Percentiles rank a stretch among this genome's conserved stretches.
These are phyloP conservation scores for Rugonectria rugulosa DNA, from an alignment of 2,329 filamentous ascomycete genomes.

Conservation along the genomic window DNA sequence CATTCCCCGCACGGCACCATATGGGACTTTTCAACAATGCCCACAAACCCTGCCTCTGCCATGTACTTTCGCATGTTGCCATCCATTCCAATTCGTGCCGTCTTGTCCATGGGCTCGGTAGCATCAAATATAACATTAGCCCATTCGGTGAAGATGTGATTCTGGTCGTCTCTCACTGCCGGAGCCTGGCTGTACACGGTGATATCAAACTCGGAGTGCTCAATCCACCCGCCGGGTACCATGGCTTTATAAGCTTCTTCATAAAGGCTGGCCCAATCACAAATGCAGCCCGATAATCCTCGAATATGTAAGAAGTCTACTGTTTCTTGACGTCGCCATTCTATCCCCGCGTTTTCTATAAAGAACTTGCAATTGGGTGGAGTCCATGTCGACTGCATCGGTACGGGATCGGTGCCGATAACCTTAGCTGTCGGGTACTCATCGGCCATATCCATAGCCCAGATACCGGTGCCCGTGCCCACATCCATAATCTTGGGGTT, in stretches of 20 bases:
- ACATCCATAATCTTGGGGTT: slow-evolving; percentile 8
- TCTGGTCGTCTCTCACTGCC: slow-evolving; percentile 18
- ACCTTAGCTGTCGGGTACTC: background rate
- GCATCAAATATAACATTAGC: slow-evolving; percentile 26
- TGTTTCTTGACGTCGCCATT: background rate
- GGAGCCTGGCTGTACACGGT: slow-evolving; percentile 27
- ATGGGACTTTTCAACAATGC: slow-evolving; percentile 24
- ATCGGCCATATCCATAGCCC: slow-evolving; percentile 15
- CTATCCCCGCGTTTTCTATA: slow-evolving; percentile 10
- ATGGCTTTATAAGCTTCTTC: slow-evolving; percentile 3
- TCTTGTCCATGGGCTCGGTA: slow-evolving; percentile 20
- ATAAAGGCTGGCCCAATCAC: slow-evolving; percentile 13
- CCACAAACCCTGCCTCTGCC: slow-evolving; percentile 26
- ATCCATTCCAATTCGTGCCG: slow-evolving; percentile 19
- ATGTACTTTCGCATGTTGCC: slow-evolving; percentile 24
- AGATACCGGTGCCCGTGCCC: slow-evolving; percentile 14
- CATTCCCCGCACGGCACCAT: slow-evolving; percentile 26
- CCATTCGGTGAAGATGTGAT: slow-evolving; percentile 32
- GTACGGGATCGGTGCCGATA: slow-evolving; percentile 4
- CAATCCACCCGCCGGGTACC: slow-evolving; percentile 26
- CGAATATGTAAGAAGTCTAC: slow-evolving; percentile 20
- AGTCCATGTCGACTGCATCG: slow-evolving; percentile 4
- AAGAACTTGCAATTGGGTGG: slow-evolving; percentile 10
- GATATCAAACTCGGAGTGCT: slow-evolving; percentile 31
- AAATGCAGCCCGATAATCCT: slow-evolving; percentile 7